Percentiles rank a stretch among this genome's conserved stretches.
Conservation (phyloP, 352 stramenopile genomes). For the Sclerospora graminicola region DNA sequence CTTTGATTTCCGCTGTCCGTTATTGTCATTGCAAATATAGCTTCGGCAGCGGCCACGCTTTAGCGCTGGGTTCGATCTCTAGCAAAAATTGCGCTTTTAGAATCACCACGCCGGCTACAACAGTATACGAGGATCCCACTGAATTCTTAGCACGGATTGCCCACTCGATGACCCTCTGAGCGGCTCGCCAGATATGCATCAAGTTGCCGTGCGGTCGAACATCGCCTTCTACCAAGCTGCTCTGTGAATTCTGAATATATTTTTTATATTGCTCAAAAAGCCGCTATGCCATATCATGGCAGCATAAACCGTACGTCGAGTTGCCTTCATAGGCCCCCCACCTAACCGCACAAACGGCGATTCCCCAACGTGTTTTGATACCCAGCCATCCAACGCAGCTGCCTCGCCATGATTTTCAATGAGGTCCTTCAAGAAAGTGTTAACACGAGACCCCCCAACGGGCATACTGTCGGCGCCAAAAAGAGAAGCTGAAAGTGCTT, state of each 20-base stretch:
- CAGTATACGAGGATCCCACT: constrained; percentile 73
- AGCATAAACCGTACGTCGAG: too few species aligned
- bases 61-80: constrained; percentile 63
- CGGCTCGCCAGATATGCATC: constrained; percentile 85
- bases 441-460: too few species aligned
- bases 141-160: constrained; percentile 83
- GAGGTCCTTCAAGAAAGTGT: too few species aligned
- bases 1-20: constrained; percentile 26
- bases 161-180: constrained; percentile 84
- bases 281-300: constrained; percentile 86
- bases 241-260: constrained; percentile 35
- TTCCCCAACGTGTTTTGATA: constrained; percentile 77
- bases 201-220: constrained; percentile 79
- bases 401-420: constrained; percentile 43
- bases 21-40: constrained; percentile 45
- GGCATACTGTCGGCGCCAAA: too few species aligned
- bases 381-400: constrained; percentile 53
- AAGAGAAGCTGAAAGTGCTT: too few species aligned
- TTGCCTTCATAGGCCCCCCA: too few species aligned
- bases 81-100: constrained; percentile 81
- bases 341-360: too few species aligned
- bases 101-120: constrained; percentile 72
- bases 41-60: constrained; percentile 57
- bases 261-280: constrained; percentile 53
- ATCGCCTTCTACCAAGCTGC: constrained; percentile 54